A percentile compares a stretch with the other conserved stretches of the same genome.
These are phyloP conservation scores for Kwoniella dejecticola DNA, from an alignment of 768 basidiomycete species.

Conservation along the genomic window DNA sequence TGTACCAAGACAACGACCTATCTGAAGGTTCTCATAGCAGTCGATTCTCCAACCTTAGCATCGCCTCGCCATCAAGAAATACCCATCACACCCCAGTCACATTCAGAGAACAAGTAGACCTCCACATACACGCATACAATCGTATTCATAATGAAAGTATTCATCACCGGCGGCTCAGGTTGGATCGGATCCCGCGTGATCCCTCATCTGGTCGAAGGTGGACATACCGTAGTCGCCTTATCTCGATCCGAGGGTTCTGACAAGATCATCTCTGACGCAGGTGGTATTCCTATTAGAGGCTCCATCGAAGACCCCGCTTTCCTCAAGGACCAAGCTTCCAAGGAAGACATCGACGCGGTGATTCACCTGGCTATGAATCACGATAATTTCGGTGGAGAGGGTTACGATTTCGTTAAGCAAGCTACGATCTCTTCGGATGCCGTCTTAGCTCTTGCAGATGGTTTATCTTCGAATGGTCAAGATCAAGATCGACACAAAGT, in stretches of 20 bases:
- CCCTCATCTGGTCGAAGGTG: constrained; percentile 17
- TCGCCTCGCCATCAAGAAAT: no score
- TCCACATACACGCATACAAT: not conserved
- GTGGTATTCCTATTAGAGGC: constrained; percentile 28
- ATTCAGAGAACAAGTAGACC: no score
- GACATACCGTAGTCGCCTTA: constrained; percentile 34
- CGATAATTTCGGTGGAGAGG: constrained; percentile 27
- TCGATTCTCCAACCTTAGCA: no score
- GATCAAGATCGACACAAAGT: not conserved
- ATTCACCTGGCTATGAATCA: constrained; percentile 37
- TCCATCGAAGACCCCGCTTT: constrained; percentile 33
- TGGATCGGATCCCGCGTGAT: constrained; percentile 25
- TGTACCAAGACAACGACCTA: no score
- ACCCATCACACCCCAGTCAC: no score
- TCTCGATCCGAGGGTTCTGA: constrained; percentile 27
- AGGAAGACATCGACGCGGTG: constrained; percentile 36
- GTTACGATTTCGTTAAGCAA: not conserved
- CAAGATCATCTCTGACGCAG: constrained; percentile 17
- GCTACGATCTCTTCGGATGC: not conserved
- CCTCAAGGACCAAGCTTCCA: constrained; percentile 17
- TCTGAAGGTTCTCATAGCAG: no score
- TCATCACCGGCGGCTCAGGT: constrained; percentile 45
- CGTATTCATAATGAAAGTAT: constrained; percentile 32
- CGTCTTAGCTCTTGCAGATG: not conserved
- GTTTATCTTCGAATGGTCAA: not conserved